phyloP scores from a whole-genome alignment of 1,284 basidiomycete species.

The Cryptococcus sp. region DNA sequence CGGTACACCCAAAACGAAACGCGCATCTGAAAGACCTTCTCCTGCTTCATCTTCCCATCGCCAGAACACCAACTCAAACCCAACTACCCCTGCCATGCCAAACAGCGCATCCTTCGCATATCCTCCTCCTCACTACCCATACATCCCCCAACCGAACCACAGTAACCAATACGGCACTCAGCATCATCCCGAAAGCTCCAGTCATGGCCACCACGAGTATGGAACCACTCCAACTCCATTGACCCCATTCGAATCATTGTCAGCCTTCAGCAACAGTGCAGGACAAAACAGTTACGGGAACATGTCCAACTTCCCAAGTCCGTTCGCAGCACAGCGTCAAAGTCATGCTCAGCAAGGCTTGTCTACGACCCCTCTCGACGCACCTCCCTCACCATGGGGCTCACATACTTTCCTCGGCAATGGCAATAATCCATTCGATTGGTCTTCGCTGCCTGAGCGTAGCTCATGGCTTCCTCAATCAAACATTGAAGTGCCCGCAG shows the following conservation, averaged over 20 bases:
- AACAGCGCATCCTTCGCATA: slow-evolving; percentile 20
- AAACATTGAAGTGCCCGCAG: not conserved
- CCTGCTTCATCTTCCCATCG: slow-evolving; percentile 23
- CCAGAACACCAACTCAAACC: slow-evolving; percentile 16
- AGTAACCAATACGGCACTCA: slow-evolving; percentile 7
- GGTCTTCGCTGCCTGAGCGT: slow-evolving; percentile 17
- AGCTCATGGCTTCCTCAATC: slow-evolving; percentile 13
- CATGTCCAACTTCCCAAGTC: not conserved
- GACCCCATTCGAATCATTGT: slow-evolving; percentile 24
- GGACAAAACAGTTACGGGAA: slow-evolving; percentile 5
- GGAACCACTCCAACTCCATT: slow-evolving; percentile 32
- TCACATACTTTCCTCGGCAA: not conserved
- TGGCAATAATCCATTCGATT: slow-evolving; percentile 12
- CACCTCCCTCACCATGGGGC: slow-evolving; percentile 35
- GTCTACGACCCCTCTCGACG: slow-evolving; percentile 39
- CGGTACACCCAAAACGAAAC: slow-evolving; percentile 1
- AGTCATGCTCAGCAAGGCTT: not conserved
- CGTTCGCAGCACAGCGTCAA: not conserved
- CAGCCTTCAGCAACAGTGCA: slow-evolving; percentile 1
- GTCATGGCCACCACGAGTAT: slow-evolving; percentile 18
- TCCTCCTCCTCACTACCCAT: slow-evolving; percentile 20
- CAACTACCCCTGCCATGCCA: slow-evolving; percentile 24
- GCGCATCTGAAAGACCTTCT: slow-evolving; percentile 15
- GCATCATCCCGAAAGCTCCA: slow-evolving; percentile 27
- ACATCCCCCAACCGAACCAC: slow-evolving; percentile 15